Evolutionary conservation across 1,139 yeast species (phyloP).

Genomic region (Saccharomycopsis hybrid): DNA sequence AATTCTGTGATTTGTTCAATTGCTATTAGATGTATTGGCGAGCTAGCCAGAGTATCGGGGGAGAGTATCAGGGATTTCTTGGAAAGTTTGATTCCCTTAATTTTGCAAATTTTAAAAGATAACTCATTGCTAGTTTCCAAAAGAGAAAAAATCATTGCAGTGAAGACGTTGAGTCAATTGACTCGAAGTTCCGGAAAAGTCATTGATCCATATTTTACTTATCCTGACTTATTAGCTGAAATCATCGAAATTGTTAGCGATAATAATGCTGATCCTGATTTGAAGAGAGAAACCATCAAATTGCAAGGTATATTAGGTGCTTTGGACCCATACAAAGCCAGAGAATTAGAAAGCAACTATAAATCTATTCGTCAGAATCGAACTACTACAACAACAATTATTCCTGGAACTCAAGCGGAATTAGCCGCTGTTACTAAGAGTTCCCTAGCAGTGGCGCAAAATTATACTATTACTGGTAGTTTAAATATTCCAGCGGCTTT

Average conservation of each 20-base stretch:
- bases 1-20: constrained; percentile 81
- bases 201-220: constrained; percentile 84
- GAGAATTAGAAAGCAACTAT: constrained; percentile 78
- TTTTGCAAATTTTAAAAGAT: constrained; percentile 84
- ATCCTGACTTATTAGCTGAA: constrained; percentile 81
- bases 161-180: constrained; percentile 80
- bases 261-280: constrained; percentile 21
- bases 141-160: constrained; percentile 81
- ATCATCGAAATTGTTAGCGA: constrained; percentile 52
- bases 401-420: neutral
- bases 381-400: neutral
- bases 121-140: constrained; percentile 57
- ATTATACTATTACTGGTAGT: neutral
- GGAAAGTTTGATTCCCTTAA: constrained; percentile 75
- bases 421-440: neutral
- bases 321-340: constrained; percentile 88
- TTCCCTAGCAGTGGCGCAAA: neutral
- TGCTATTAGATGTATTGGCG: constrained; percentile 86
- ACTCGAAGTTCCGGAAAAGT: constrained; percentile 93
- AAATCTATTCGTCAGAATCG: constrained; percentile 29
- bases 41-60: constrained; percentile 81
- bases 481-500: constrained; percentile 8
- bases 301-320: constrained; percentile 83
- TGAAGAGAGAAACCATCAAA: constrained; percentile 59
- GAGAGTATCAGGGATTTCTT: constrained; percentile 73